Conservation (phyloP, 2,329 filamentous ascomycete genomes). For the Aspergillus ustus region DNA sequence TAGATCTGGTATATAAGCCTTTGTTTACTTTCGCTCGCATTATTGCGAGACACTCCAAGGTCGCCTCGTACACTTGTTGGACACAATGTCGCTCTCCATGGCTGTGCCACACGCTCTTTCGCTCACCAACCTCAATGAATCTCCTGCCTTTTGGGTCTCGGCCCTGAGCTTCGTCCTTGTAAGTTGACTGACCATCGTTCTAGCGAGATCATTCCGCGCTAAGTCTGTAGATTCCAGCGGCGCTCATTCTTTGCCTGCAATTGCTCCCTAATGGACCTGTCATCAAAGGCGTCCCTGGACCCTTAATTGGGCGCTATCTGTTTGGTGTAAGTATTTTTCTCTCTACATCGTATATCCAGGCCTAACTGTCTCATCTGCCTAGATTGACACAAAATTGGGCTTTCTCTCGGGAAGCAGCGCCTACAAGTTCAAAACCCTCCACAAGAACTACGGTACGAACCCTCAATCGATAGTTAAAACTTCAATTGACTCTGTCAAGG, state of each 20-base stretch:
- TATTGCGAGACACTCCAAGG: neutral
- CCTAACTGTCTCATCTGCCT: neutral
- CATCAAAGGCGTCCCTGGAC: constrained; percentile 24
- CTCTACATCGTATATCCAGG: neutral
- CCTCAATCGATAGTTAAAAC: neutral
- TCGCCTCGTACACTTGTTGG: neutral
- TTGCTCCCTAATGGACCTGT: constrained; percentile 23
- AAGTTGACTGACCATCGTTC: neutral
- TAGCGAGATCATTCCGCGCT: neutral
- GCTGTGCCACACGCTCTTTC: constrained; percentile 17
- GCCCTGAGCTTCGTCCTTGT: constrained; percentile 18
- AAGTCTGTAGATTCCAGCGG: constrained; percentile 11
- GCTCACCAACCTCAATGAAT: constrained; percentile 4
- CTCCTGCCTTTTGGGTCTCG: constrained; percentile 14
- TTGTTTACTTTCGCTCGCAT: neutral
- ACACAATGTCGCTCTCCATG: constrained; percentile 17
- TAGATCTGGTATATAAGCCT: neutral
- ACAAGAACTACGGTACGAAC: constrained; percentile 24
- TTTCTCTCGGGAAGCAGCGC: constrained; percentile 28
- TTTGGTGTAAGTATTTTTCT: constrained; percentile 23
- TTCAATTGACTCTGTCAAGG: constrained; percentile 12
- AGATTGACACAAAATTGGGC: constrained; percentile 28
- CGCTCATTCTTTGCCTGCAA: constrained; percentile 22
- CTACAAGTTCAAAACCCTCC: constrained; percentile 26
- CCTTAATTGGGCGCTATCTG: constrained; percentile 21